Evolutionary conservation across 805 yeast genomes (phyloP).

Genomic region (Ogataea chonburiensis): DNA sequence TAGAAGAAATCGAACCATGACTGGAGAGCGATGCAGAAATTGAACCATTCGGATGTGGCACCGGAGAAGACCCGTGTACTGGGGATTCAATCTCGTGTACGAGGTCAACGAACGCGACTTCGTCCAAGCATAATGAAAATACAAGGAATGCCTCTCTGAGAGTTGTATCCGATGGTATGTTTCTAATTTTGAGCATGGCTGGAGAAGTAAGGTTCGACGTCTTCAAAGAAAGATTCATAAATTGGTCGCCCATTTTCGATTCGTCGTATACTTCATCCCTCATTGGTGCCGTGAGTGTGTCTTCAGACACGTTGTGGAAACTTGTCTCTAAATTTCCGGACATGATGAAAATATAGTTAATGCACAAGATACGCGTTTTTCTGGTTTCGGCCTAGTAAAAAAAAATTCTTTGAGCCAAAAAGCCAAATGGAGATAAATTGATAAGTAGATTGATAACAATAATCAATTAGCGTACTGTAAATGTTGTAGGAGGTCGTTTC

Average conservation of each 20-base stretch:
- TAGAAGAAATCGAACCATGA: conserved; percentile 18
- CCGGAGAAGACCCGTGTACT: conserved; percentile 14
- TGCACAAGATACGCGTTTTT: conserved; percentile 11
- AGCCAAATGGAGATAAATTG: conserved; percentile 14
- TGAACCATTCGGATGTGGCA: conserved; percentile 14
- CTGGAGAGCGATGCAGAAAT: conserved; percentile 18
- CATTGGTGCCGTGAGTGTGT: conserved; percentile 16
- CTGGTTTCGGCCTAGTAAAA: conserved; percentile 3
- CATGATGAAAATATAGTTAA: conserved; percentile 2
- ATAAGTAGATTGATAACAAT: conserved; percentile 8
- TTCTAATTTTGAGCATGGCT: conserved; percentile 43
- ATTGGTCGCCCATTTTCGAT: conserved; percentile 14
- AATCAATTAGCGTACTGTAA: conserved; percentile 1
- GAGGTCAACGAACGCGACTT: conserved; percentile 40
- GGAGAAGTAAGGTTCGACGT: conserved; percentile 12
- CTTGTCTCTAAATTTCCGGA: conserved; percentile 13
- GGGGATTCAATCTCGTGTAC: conserved; percentile 32
- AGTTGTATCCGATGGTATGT: conserved; percentile 63
- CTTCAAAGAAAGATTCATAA: conserved; percentile 19
- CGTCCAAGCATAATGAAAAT: conserved; percentile 69
- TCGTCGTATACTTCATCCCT: conserved; percentile 11
- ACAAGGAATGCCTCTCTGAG: conserved; percentile 65
- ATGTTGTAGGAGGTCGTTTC: conserved; percentile 1
- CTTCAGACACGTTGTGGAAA: conserved; percentile 20
- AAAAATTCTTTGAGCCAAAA: conserved; percentile 10